Base-by-base conservation (phyloP, 176 grass and related monocot genomes). In the Triticum turgidum region DNA sequence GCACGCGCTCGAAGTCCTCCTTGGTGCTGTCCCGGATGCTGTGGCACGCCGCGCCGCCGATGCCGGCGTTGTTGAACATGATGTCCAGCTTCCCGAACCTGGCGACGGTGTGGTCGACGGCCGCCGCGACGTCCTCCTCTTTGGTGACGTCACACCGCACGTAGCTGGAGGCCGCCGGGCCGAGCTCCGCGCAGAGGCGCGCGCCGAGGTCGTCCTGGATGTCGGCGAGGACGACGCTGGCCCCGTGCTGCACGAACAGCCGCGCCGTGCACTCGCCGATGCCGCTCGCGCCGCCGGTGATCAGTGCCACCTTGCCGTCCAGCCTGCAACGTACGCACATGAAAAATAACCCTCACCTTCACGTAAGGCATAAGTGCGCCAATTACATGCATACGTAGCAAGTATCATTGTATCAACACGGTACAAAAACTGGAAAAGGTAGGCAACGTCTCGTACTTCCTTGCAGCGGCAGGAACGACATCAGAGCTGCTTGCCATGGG, bases 51-150 rank as follows among this genome's bases (percentile, higher is more conserved):
- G 58, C 85, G 14, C 85, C 89, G 65, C 88, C 73, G 84, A 90
- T 85, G 7, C 91, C 91, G 11, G 91, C 91, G 78, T 90, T 93
- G 88, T 88, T 93, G 91, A 87, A 90, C 88, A 93, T 93, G 70
- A 93, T 20, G 69, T 93, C 91, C 4, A 93, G 81, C 18, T 15
- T 42, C 6, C 91, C 91, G 82, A 78, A 87, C 39, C 63, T 69
- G 15, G 87, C 35, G 62, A 93, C 81, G 76, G 91, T 45, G 77
- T 83, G 73, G 29, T 93, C 82, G 42, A 93, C 85, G 15, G 88
- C 88, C 3, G 58, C 82, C 8, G 77, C 61, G 17, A 93, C 81
- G 85, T 93, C 83, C 62, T 8, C 61, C 82, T 93, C 91, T 22
- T 3, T 18, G 13, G 85, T 90, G 1, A 90, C 82, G 77, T 93